These are phyloP conservation scores for Apium graveolens DNA, from an alignment of 129 eudicot genomes.

Conservation along the genomic window DNA sequence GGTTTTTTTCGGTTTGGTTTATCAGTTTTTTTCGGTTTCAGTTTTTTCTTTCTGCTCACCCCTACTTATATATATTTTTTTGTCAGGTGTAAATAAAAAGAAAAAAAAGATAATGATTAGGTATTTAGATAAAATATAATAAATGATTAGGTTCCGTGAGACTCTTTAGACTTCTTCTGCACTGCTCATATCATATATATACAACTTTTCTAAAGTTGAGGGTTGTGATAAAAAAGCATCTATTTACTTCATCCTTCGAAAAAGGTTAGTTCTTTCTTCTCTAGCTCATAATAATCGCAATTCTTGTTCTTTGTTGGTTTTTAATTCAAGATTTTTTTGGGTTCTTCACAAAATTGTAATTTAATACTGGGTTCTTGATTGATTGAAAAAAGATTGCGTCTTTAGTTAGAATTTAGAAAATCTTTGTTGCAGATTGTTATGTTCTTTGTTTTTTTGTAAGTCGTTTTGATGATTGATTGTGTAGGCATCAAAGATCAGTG, in stretches of 20 bases:
- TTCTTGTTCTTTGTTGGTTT: background rate
- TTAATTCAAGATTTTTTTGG: background rate
- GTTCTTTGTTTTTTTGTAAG: background rate
- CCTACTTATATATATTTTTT: too few species aligned
- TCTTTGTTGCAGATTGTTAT: background rate
- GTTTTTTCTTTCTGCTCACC: too few species aligned
- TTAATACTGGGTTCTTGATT: constrained; percentile 1
- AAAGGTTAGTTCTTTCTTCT: constrained; percentile 17
- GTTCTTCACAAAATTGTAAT: background rate
- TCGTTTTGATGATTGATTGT: background rate
- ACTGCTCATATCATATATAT: background rate
- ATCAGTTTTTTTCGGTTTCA: too few species aligned
- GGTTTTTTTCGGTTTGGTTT: too few species aligned
- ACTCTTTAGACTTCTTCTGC: background rate
- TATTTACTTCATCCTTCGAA: constrained; percentile 9
- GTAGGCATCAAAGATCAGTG: background rate
- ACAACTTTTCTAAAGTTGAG: background rate
- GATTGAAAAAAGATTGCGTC: background rate
- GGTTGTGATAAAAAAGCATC: constrained; percentile 2
- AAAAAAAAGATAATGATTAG: background rate
- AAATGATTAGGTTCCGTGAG: background rate
- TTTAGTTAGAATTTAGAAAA: background rate
- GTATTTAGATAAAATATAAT: too few species aligned
- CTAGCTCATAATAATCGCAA: background rate
- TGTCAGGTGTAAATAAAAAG: too few species aligned